phyloP scores from a whole-genome alignment of 164 flowering plant species.

The Vitis rupestris region DNA sequence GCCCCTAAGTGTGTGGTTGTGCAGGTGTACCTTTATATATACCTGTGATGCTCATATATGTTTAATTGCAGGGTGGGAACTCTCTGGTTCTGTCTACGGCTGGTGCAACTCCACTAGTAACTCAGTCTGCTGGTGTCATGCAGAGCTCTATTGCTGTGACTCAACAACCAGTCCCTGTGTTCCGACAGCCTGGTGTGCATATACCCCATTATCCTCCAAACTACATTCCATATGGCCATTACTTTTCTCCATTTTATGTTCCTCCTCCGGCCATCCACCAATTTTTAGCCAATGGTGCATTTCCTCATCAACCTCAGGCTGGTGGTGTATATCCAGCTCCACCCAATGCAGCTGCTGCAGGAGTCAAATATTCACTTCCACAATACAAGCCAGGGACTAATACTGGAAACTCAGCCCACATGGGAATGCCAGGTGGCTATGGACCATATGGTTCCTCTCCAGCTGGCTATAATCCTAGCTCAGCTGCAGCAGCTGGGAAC shows the following conservation, averaged over 20 bases:
- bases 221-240: slow-evolving; percentile 70
- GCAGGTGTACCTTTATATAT: neutral
- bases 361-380: slow-evolving; percentile 66
- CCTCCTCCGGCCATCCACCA: slow-evolving; percentile 80
- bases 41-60: slow-evolving; percentile 6
- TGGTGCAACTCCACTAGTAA: slow-evolving; percentile 59
- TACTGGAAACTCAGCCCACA: slow-evolving; percentile 54
- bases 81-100: slow-evolving; percentile 57
- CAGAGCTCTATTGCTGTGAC: slow-evolving; percentile 66
- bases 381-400: slow-evolving; percentile 72
- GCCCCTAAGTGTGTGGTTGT: too few species aligned
- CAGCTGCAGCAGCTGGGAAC: slow-evolving; percentile 57
- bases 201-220: slow-evolving; percentile 75
- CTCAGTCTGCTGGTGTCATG: slow-evolving; percentile 76
- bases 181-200: slow-evolving; percentile 78
- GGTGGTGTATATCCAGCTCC: slow-evolving; percentile 61
- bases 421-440: slow-evolving; percentile 61
- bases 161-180: slow-evolving; percentile 78
- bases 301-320: slow-evolving; percentile 79
- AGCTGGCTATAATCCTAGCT: slow-evolving; percentile 59
- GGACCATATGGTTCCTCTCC: slow-evolving; percentile 63
- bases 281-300: slow-evolving; percentile 66
- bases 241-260: slow-evolving; percentile 68
- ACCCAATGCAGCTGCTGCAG: slow-evolving; percentile 39
- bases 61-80: slow-evolving; percentile 56